phyloP scores from a whole-genome alignment of 108 stramenopile genomes.

The Epithemia pelagica region DNA sequence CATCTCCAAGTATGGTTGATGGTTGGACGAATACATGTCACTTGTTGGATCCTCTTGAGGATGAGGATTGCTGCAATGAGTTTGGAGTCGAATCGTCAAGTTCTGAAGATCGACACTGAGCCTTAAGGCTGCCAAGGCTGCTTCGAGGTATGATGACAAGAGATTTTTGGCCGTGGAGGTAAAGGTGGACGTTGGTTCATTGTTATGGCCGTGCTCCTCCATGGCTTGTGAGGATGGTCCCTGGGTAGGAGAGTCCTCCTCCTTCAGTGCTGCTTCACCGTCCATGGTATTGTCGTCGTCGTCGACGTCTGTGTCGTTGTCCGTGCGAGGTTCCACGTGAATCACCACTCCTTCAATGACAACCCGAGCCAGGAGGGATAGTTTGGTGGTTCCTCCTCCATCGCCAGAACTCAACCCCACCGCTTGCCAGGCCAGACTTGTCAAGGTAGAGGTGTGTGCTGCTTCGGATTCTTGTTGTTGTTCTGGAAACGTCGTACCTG shows the following conservation, averaged over 20 bases:
- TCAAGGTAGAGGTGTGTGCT: no score
- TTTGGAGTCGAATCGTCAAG: conserved; percentile 21
- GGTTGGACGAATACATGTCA: not conserved
- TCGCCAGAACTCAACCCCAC: conserved; percentile 29
- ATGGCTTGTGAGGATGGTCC: not conserved
- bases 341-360: conserved; percentile 35
- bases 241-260: not conserved
- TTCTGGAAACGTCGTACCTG: not conserved
- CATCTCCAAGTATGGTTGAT: conserved; percentile 24
- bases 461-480: not conserved
- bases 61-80: not conserved
- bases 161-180: conserved; percentile 18
- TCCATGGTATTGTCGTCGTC: not conserved
- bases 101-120: conserved; percentile 33
- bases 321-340: conserved; percentile 39
- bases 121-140: conserved; percentile 39
- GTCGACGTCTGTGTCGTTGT: conserved; percentile 1
- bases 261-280: not conserved
- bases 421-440: conserved; percentile 31
- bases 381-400: conserved; percentile 17
- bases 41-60: not conserved
- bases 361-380: conserved; percentile 34
- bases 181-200: not conserved
- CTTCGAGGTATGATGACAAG: conserved; percentile 46
- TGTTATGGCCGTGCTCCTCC: not conserved